Conservation (phyloP, 345 rosid species). For the Euphorbia lathyris region DNA sequence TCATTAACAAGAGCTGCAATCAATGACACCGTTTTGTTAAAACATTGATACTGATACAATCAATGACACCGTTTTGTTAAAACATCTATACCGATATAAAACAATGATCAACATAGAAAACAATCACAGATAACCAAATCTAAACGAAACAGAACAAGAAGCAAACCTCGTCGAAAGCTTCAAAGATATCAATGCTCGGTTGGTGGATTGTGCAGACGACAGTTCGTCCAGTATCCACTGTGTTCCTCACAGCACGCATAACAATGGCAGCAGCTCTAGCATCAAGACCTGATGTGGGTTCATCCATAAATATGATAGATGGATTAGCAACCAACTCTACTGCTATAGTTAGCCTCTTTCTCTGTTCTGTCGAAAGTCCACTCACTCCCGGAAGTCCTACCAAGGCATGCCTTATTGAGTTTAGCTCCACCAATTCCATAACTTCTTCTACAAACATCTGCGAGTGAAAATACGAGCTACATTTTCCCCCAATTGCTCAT, state of each 20-base stretch:
- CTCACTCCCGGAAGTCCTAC: conserved; percentile 52
- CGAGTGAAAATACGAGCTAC: neutral
- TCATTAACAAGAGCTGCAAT: conserved; percentile 22
- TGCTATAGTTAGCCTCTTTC: conserved; percentile 71
- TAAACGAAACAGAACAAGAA: neutral
- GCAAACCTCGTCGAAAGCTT: conserved; percentile 75
- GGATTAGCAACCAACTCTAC: conserved; percentile 80
- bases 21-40: neutral
- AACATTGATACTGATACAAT: neutral
- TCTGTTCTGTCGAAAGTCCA: conserved; percentile 73
- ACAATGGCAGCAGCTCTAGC: conserved; percentile 91
- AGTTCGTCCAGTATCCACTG: conserved; percentile 80
- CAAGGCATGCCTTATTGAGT: conserved; percentile 32
- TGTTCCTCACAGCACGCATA: conserved; percentile 76
- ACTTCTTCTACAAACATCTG: conserved; percentile 70
- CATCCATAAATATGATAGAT: conserved; percentile 80
- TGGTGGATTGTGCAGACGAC: conserved; percentile 92
- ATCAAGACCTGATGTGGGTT: conserved; percentile 80
- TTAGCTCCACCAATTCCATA: conserved; percentile 55
- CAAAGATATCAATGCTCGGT: conserved; percentile 83
- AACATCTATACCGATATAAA: too few relatives aligned
- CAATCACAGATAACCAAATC: neutral
- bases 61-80: too few relatives aligned
- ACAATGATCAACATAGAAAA: neutral
- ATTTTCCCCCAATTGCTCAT: neutral